Evolutionary conservation across 495 filamentous ascomycete genomes (phyloP), one percentile per base, ranked within the genome.

Genomic region (Aspergillus biplanus): DNA sequence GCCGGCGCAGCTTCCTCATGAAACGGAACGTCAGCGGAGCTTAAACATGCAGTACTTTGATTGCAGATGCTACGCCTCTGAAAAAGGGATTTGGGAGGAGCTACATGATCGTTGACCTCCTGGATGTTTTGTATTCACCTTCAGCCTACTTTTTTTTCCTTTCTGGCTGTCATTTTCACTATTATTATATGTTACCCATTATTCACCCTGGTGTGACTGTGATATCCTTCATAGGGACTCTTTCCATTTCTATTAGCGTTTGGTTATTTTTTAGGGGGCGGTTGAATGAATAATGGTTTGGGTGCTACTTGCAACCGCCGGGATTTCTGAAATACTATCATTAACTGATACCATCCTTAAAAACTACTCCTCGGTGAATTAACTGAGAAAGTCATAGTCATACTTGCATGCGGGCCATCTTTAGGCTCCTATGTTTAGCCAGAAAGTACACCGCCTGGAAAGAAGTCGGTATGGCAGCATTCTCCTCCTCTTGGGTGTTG

Each of bases 1-100:
- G 78, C 34, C 77, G 82, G 34, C 71, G 80, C 37, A 82, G 82
- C 65, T 85, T 86, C 62, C 68, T 90, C 70, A 82, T 81, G 63
- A 89, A 88, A 80, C 73, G 85, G 56, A 80, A 68, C 64, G 69
- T 74, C 31, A 81, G 75, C 53, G 83, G 83, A 31, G 62, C 75
- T 58, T 74, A 80, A 72, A 27, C 21, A 27, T 27, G 21, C 21
- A 15, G 39, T 15, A 15, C 39, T 62, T 74, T 52, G 21, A 42
- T 31, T 42, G 13, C 18, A 16, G 15, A 11, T 50, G 21, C 16
- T 21, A 16, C 52, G 6, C 13, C 52, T 33, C 52, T n/a, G 7
- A 4, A 16, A n/a, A 21, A 50, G n/a, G 50, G 35, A 52, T 6
- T 60, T 13, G 7, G 52, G 42, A 31, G 7, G 7, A 37, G 46